These are phyloP conservation scores for Eucalyptus guilfoylei DNA, from an alignment of 345 rosid genomes.

Conservation along the genomic window DNA sequence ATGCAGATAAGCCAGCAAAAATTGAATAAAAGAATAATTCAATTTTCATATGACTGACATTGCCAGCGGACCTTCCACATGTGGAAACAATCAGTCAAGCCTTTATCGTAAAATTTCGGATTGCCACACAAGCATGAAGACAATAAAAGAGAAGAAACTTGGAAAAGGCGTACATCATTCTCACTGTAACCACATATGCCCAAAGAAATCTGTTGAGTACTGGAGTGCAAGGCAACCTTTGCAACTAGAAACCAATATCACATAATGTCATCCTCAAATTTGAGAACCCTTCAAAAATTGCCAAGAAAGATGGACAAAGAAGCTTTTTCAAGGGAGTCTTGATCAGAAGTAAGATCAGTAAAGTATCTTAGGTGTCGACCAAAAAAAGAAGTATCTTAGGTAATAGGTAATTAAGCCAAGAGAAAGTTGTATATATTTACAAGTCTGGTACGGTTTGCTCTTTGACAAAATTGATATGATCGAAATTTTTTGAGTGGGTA, in stretches of 20 bases:
- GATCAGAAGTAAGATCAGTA: not conserved
- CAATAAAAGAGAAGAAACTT: not conserved
- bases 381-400: not conserved
- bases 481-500: not conserved
- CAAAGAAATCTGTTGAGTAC: not conserved
- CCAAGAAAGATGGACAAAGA: not conserved
- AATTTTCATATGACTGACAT: not conserved
- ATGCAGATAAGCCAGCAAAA: constrained; percentile 68
- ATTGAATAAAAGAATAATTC: not conserved
- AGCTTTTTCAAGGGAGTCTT: not conserved
- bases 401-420: not conserved
- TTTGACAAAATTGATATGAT: not conserved
- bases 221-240: not conserved
- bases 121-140: not conserved
- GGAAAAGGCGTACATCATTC: constrained; percentile 51
- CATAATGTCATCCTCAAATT: not conserved
- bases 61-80: not conserved
- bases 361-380: not conserved
- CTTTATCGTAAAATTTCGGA: not conserved
- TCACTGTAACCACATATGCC: constrained; percentile 26
- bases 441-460: not conserved
- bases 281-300: not conserved
- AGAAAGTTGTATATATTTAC: not conserved
- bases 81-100: not conserved
- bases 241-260: not conserved